phyloP scores from a whole-genome alignment of 139 green algal genomes.

The Ulvella scutata region DNA sequence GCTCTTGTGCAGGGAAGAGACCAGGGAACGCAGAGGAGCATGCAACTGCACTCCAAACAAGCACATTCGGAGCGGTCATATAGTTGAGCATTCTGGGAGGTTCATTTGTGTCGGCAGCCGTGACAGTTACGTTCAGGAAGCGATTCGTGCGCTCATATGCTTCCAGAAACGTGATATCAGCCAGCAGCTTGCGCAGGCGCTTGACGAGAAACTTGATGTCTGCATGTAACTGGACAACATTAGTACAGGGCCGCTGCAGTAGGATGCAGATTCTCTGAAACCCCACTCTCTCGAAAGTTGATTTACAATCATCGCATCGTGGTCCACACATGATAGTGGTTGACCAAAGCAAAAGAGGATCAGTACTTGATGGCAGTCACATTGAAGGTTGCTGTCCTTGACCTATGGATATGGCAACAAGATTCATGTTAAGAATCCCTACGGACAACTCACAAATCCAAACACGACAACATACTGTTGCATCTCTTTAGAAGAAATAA shows the following conservation, averaged over 20 bases:
- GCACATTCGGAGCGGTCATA: constrained; percentile 66
- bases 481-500: no score
- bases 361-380: background rate
- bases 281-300: no score
- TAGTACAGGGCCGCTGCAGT: background rate
- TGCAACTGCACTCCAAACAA: constrained; percentile 78
- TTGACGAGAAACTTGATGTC: constrained; percentile 30
- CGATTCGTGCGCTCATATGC: constrained; percentile 78
- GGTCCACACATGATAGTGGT: background rate
- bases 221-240: background rate
- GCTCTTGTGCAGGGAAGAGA: constrained; percentile 60
- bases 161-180: constrained; percentile 78
- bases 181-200: constrained; percentile 50
- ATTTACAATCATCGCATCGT: no score
- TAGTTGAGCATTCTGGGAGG: constrained; percentile 84
- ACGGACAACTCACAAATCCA: no score
- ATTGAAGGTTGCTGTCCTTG: no score
- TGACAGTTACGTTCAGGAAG: constrained; percentile 83
- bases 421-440: no score
- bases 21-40: constrained; percentile 73
- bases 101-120: constrained; percentile 67
- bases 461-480: no score
- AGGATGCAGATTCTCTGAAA: background rate
- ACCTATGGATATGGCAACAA: no score
- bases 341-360: background rate